A percentile compares a stretch with the other conserved stretches of the same genome.
Evolutionary conservation across 768 basidiomycete genomes (phyloP).

Genomic region (Heimioporus sp.): DNA sequence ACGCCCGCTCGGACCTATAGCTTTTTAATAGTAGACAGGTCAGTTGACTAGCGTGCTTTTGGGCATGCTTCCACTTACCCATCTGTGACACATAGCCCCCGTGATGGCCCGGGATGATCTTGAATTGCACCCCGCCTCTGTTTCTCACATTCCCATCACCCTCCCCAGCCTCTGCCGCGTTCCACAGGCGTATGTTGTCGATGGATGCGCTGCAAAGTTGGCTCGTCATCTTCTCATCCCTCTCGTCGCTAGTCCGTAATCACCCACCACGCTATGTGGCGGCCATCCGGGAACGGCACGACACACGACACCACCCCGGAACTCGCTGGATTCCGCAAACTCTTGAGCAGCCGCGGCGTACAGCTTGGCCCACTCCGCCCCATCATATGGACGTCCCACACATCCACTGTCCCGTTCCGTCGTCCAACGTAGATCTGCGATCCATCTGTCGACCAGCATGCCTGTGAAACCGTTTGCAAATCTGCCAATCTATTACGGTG

Average conservation of each 20-base stretch:
- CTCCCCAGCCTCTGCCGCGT: conserved; percentile 76
- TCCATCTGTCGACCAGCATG: conserved; percentile 92
- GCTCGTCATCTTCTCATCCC: conserved; percentile 20
- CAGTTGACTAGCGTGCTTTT: conserved; percentile 20
- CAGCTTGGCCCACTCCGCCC: conserved; percentile 59
- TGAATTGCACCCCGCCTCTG: conserved; percentile 80
- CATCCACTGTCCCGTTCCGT: conserved; percentile 85
- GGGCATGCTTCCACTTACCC: conserved; percentile 52
- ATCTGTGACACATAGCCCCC: conserved; percentile 92
- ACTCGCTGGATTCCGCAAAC: conserved; percentile 79
- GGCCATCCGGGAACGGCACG: conserved; percentile 87
- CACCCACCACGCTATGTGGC: conserved; percentile 84
- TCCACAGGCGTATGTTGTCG: conserved; percentile 94
- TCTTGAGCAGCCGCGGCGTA: conserved; percentile 79
- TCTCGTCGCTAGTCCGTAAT: conserved; percentile 10
- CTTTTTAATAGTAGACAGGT: conserved; percentile 40
- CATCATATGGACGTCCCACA: conserved; percentile 90
- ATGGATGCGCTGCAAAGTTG: conserved; percentile 67
- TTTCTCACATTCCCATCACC: conserved; percentile 58
- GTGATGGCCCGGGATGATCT: conserved; percentile 94
- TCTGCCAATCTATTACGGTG: conserved; percentile 2
- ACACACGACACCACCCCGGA: conserved; percentile 93
- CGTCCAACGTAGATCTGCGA: conserved; percentile 87
- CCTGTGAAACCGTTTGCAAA: conserved; percentile 45
- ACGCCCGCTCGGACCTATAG: conserved; percentile 78